Evolutionary conservation across 257 asterid species (phyloP), one percentile per base, ranked within the genome.

Genomic region (Fraxinus cuspidata): DNA sequence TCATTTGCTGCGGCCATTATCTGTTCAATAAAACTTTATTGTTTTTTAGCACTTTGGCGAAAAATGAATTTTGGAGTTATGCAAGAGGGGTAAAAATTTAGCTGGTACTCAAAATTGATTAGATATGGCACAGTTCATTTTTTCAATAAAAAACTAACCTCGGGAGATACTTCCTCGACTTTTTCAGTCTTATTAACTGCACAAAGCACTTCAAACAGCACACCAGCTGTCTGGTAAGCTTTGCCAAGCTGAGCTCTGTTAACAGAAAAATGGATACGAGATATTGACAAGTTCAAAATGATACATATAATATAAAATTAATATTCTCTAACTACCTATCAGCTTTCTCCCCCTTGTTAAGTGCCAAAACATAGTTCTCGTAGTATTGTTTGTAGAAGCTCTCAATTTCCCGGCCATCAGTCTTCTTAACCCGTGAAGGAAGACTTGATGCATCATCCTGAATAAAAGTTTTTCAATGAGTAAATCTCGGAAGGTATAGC

Each of bases 341-440:
- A 70, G 96, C 98, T 87, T 92, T 96, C 75, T 93, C 97, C 80
- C 97, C 97, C 87, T 90, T 91, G 97, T 88, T 94, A 81, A 96
- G 99, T 72, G 97, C 90, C 87, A 87, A 79, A 76, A 96, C 94
- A 89, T 96, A 96, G 28, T 90, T 88, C 89, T 96, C 97, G 81
- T 96, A 93, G 84, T 93, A 96, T 77, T 96, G 97, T 85, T 96
- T 91, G 88, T 96, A 96, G 86, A 89, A 96, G 90, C 98, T 93
- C 90, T 90, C 96, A 31, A 96, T 96, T 91, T 96, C 99, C 79
- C 98, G 86, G 47, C 97, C 97, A 87, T 96, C 99, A 6, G 97
- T 93, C 89, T 93, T 96, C 85, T 96, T 92, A 64, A 92, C 97
- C 38, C 99, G 90, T 42, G 88, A 74, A 69, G 93, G 86, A 86